Conservation (phyloP, 495 filamentous ascomycete genomes). For the Penicillium arizonense region DNA sequence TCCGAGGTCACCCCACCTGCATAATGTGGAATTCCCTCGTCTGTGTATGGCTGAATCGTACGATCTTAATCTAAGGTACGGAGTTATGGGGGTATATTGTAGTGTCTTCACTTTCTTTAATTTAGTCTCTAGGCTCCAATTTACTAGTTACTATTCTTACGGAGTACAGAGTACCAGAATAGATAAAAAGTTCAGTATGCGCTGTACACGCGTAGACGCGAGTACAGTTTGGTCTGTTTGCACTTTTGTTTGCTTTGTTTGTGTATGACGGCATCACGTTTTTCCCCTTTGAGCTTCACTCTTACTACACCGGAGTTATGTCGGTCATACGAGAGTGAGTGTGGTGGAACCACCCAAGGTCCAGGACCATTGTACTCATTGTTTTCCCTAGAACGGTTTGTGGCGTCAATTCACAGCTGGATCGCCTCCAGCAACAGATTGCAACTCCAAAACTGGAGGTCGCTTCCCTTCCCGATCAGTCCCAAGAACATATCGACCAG, state of each 20-base stretch:
- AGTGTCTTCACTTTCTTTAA: too few relatives aligned
- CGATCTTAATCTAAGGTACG: too few relatives aligned
- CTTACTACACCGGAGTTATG: neutral
- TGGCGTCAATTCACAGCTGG: slow-evolving; percentile 75
- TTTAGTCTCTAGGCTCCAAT: too few relatives aligned
- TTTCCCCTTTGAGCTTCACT: too few relatives aligned
- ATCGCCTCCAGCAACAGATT: slow-evolving; percentile 62
- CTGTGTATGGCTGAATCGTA: slow-evolving; percentile 17
- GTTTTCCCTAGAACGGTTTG: slow-evolving; percentile 64
- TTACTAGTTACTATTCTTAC: too few relatives aligned
- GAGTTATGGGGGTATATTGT: too few relatives aligned
- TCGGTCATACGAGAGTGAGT: slow-evolving; percentile 10
- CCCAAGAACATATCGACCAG: slow-evolving; percentile 17
- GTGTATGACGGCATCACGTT: slow-evolving; percentile 15
- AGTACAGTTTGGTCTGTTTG: slow-evolving; percentile 9
- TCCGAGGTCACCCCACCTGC: slow-evolving; percentile 23
- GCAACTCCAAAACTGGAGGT: slow-evolving; percentile 18
- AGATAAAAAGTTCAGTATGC: neutral
- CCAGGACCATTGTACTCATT: neutral
- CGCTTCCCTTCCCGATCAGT: slow-evolving; percentile 12
- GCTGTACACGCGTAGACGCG: slow-evolving; percentile 10
- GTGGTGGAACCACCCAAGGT: neutral
- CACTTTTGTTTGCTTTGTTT: slow-evolving; percentile 11
- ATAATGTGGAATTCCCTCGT: slow-evolving; percentile 15
- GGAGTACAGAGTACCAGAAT: too few relatives aligned